These are phyloP conservation scores for Trichosporon sp. DNA, from an alignment of 1,284 basidiomycete genomes.

Conservation along the genomic window DNA sequence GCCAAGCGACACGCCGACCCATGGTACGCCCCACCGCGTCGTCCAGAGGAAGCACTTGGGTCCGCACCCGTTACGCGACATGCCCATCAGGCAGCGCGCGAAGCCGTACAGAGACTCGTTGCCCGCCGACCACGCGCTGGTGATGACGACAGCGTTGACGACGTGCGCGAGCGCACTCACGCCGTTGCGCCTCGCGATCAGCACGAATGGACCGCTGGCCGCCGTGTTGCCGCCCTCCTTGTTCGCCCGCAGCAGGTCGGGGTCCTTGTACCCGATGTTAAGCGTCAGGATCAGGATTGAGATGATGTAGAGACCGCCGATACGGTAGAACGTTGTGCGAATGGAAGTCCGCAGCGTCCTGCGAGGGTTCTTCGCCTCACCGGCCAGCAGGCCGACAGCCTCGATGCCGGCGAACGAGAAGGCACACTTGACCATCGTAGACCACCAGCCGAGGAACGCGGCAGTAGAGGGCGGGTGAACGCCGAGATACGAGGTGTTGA, in stretches of 20 bases:
- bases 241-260: slow-evolving; percentile 51
- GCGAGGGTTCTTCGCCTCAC: slow-evolving; percentile 56
- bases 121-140: slow-evolving; percentile 19
- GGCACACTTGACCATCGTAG: slow-evolving; percentile 50
- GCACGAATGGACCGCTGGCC: slow-evolving; percentile 63
- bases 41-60: slow-evolving; percentile 50
- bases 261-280: slow-evolving; percentile 26
- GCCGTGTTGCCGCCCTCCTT: slow-evolving; percentile 54
- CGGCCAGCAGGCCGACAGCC: slow-evolving; percentile 47
- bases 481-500: slow-evolving; percentile 22
- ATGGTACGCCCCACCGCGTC: slow-evolving; percentile 50
- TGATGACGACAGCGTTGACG: slow-evolving; percentile 42
- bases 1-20: slow-evolving; percentile 25
- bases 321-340: slow-evolving; percentile 62
- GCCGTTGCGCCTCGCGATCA: slow-evolving; percentile 58
- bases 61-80: slow-evolving; percentile 50
- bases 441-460: slow-evolving; percentile 58
- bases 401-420: slow-evolving; percentile 41
- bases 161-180: slow-evolving; percentile 56
- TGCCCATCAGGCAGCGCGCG: slow-evolving; percentile 47
- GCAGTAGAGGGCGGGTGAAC: slow-evolving; percentile 3
- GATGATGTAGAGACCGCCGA: slow-evolving; percentile 57
- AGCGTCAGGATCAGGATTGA: slow-evolving; percentile 35
- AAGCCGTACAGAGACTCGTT: slow-evolving; percentile 24
- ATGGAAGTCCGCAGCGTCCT: slow-evolving; percentile 57